A percentile compares a stretch with the other conserved stretches of the same genome.
These are phyloP conservation scores for Tuber brumale DNA, from an alignment of 495 filamentous ascomycete species.

Conservation along the genomic window DNA sequence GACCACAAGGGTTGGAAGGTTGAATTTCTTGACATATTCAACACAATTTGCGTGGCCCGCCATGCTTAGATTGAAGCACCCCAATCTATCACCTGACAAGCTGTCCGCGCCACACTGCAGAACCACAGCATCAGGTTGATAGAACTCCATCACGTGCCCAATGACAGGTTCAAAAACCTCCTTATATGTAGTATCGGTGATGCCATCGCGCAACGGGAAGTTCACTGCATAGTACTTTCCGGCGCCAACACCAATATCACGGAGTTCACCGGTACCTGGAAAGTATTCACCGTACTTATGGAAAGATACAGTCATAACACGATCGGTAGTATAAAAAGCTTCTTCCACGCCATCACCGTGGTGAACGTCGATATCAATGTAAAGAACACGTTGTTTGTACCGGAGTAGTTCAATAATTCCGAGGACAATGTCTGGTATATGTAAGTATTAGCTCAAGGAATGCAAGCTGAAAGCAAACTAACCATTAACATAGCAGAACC, in stretches of 20 bases:
- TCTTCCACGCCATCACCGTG: conserved; percentile 97
- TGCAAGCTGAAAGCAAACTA: neutral
- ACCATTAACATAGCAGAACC: conserved; percentile 92
- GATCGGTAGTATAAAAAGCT: conserved; percentile 92
- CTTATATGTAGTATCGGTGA: conserved; percentile 87
- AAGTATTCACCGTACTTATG: conserved; percentile 99
- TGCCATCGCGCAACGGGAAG: conserved; percentile 95
- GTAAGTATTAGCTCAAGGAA: neutral
- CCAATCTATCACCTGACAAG: conserved; percentile 86
- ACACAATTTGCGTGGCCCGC: conserved; percentile 96
- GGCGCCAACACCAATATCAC: conserved; percentile 86
- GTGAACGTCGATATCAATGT: conserved; percentile 97
- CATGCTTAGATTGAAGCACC: conserved; percentile 99
- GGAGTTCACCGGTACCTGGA: conserved; percentile 91
- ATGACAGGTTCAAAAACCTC: conserved; percentile 95
- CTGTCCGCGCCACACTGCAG: conserved; percentile 96
- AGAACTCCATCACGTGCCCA: conserved; percentile 88
- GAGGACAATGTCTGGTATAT: conserved; percentile 71
- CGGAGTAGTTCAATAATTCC: conserved; percentile 85
- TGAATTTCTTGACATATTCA: conserved; percentile 87
- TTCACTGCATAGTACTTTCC: conserved; percentile 97
- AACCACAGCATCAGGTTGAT: conserved; percentile 87
- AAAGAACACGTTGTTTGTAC: conserved; percentile 83
- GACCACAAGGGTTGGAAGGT: conserved; percentile 80
- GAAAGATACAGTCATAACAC: conserved; percentile 92